These are phyloP conservation scores for Pinus tabuliformis DNA, from an alignment of 75 land plant genomes.

Conservation along the genomic window DNA sequence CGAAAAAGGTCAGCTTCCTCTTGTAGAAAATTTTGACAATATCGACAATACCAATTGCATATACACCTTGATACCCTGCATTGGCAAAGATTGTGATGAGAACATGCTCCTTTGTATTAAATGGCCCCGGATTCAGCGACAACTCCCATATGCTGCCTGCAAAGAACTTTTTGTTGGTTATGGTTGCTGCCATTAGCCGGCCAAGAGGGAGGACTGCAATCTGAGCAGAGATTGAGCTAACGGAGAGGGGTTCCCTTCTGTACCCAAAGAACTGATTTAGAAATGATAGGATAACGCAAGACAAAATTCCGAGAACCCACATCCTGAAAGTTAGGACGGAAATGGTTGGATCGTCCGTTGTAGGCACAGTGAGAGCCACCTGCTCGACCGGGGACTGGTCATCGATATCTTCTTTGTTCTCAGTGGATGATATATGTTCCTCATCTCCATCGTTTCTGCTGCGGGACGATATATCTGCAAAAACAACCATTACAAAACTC, in stretches of 20 bases:
- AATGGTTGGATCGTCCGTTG: neutral
- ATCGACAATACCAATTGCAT: conserved; percentile 51
- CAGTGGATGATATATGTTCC: too few species aligned
- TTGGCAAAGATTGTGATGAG: conserved; percentile 65
- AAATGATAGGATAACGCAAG: conserved; percentile 53
- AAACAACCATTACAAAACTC: too few species aligned
- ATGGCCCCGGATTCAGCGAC: conserved; percentile 56
- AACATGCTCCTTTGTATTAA: conserved; percentile 61
- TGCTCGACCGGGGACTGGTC: conserved; percentile 39
- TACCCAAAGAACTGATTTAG: conserved; percentile 72
- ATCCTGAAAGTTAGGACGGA: conserved; percentile 14
- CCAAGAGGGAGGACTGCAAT: conserved; percentile 43
- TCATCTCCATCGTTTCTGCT: too few species aligned
- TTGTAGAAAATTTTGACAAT: too few species aligned
- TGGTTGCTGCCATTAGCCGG: conserved; percentile 36
- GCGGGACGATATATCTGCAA: neutral
- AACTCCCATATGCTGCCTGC: conserved; percentile 17
- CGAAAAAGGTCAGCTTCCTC: conserved; percentile 23
- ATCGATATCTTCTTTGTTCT: too few species aligned
- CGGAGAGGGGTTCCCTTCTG: conserved; percentile 56
- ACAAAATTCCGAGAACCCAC: conserved; percentile 60
- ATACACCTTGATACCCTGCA: conserved; percentile 44
- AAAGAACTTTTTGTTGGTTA: conserved; percentile 17
- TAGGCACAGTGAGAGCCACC: conserved; percentile 49
- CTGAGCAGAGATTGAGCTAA: conserved; percentile 42